A percentile compares a stretch with the other conserved stretches of the same genome.
Evolutionary conservation across 2,329 filamentous ascomycete species (phyloP).

Genomic region (Sclerotinia sclerotiorum): DNA sequence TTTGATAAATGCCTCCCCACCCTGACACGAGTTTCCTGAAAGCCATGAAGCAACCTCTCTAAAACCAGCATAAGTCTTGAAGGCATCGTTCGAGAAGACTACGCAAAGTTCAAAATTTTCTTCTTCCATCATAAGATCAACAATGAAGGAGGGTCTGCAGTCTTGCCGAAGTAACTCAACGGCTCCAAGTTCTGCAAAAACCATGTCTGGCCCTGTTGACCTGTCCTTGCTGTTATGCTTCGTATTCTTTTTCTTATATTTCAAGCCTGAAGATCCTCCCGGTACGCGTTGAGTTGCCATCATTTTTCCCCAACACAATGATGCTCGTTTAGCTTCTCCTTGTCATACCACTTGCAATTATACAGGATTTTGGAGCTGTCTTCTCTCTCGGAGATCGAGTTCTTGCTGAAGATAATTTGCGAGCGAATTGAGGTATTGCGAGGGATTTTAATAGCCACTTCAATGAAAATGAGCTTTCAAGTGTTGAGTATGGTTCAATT

Average conservation of each 20-base stretch:
- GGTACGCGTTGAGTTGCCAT: background rate
- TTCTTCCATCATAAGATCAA: background rate
- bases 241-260: too few species aligned
- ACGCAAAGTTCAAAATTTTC: background rate
- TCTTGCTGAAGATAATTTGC: background rate
- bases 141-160: slow-evolving; percentile 3
- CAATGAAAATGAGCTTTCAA: background rate
- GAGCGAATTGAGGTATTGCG: background rate
- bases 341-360: background rate
- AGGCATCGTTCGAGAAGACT: slow-evolving; percentile 8
- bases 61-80: background rate
- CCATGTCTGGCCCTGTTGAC: background rate
- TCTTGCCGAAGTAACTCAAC: slow-evolving; percentile 4
- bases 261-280: background rate
- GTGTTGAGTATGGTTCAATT: background rate
- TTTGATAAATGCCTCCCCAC: background rate
- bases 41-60: background rate
- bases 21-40: background rate
- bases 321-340: too few species aligned
- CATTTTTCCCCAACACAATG: background rate
- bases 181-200: background rate
- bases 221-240: background rate
- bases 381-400: background rate
- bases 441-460: background rate
- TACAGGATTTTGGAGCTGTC: background rate